Evolutionary conservation across 1,139 yeast genomes (phyloP), one percentile per base, ranked within the genome.

Genomic region (Suhomyces ambrosiae): DNA sequence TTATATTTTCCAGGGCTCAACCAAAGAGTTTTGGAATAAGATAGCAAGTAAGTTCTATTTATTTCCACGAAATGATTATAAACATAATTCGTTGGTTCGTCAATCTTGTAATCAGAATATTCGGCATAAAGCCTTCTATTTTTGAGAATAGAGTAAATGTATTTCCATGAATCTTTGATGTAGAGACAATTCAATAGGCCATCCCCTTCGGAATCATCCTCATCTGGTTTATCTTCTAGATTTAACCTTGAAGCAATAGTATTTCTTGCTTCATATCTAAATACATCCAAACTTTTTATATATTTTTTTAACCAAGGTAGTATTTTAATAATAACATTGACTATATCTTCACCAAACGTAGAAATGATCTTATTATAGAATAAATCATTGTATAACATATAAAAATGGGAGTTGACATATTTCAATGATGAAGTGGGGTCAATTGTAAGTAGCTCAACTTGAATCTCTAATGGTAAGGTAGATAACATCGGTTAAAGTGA

Each of bases 121-220:
- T 76, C 79, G 10, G 82, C 79, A 56, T 71, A 79, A 17, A 79
- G 49, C 23, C 84, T 53, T 37, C 76, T 69, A 50, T 76, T 79
- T 45, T 65, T 68, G 38, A 76, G 59, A 3, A 80, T 58, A 0
- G 79, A 68, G 44, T 74, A 76, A 1, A 79, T 63, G 30, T 79
- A 64, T 44, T 63, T 68, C 84, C 85, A 79, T 1, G 83, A 72
- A 60, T 80, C 81, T 38, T 60, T 61, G 24, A 78, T 47, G 44
- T 50, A 71, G 27, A 53, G 50, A 25, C 61, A 55, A 38, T 44
- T 37, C 2, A 53, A 15, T 10, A 35, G 19, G n/a, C 29, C 27
- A 3, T 26, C 13, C 3, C 18, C 37, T 14, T 38, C 27, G 14
- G 23, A 11, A 24, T 26, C 10, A 19, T 33, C 19, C 5, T 3